Percentiles rank a stretch among this genome's conserved stretches.
These are phyloP conservation scores for Penicillium sp. DNA, from an alignment of 2,329 filamentous ascomycete genomes.

Conservation along the genomic window DNA sequence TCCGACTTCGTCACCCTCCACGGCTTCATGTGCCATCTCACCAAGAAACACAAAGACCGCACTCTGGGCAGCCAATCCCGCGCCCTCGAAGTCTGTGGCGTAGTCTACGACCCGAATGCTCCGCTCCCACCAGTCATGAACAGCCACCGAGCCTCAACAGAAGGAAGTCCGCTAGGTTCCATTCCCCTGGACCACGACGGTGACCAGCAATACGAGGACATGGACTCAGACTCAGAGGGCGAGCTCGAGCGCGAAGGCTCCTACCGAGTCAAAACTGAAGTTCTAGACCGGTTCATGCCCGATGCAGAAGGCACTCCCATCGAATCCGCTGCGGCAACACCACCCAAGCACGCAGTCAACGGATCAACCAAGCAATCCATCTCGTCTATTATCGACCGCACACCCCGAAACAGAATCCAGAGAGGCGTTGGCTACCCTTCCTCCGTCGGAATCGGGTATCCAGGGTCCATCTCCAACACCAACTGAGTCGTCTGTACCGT, in stretches of 20 bases:
- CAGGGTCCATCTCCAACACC: constrained; percentile 17
- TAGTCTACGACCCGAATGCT: constrained; percentile 40
- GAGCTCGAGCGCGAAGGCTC: constrained; percentile 26
- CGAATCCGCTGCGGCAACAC: constrained; percentile 13
- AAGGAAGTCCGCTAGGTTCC: constrained; percentile 36
- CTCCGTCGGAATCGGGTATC: constrained; percentile 24
- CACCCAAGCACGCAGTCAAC: constrained; percentile 22
- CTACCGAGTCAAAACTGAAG: constrained; percentile 34
- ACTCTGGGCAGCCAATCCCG: constrained; percentile 43
- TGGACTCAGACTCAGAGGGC: constrained; percentile 32
- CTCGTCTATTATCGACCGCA: constrained; percentile 42
- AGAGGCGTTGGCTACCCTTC: constrained; percentile 23
- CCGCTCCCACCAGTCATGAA: constrained; percentile 37
- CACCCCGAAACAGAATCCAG: constrained; percentile 28
- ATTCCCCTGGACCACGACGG: constrained; percentile 32
- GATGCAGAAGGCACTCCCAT: constrained; percentile 13
- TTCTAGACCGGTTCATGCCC: constrained; percentile 24
- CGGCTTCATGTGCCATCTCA: constrained; percentile 46
- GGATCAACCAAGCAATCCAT: constrained; percentile 42
- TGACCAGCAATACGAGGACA: constrained; percentile 33
- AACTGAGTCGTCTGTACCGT: constrained; percentile 19
- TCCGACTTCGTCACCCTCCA: constrained; percentile 44
- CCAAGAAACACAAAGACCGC: constrained; percentile 45
- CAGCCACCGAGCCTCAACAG: constrained; percentile 36
- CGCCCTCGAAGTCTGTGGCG: constrained; percentile 42